Base-by-base conservation (phyloP, 306 rosid species). In the Arachis hypogaea region DNA sequence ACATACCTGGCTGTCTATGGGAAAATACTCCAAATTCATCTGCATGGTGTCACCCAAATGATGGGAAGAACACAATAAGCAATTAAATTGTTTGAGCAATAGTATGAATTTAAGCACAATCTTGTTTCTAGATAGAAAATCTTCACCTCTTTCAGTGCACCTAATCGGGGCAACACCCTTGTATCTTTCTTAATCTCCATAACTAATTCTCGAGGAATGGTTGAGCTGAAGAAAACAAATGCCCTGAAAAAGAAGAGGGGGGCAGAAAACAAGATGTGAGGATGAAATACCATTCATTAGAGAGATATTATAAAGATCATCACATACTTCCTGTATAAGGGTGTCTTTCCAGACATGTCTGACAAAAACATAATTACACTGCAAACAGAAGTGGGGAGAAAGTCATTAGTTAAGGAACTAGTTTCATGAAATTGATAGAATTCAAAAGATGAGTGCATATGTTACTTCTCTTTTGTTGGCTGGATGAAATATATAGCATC, bases 11-110 rank as follows among this genome's bases (percentile, higher is more conserved):
- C 93, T 81, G 81, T 94, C 98, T 67, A 91, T 94, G 44, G 97
- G 89, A 84, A 89, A 94, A 77, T 88, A 94, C 80, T 94, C 98
- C 90, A 94, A 83, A 84, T 94, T 94, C 98, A 94, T 89, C 98
- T 94, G 92, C 94, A 86, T 46, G 64, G 16, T 66, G 66, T 68
- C 67, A 85, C 71, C 66, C 71, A 70, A 74, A 85, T 76, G 59
- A 79, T 61, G 75, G 40, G 49, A n/a, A 43, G 74, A 70, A 59
- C 66, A 60, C 56, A 75, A 52, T 80, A 43, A 57, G 75, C 67
- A 68, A 58, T 59, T 59, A 79, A 75, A 65, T 40, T 63, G 33
- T 44, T 72, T 1, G 38, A 47, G 44, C 72, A 74, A 22, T 59
- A 66, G 52, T 56, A 74, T 44, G 68, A 60, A 49, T 74, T 29